These are phyloP conservation scores for Ensete ventricosum DNA, from an alignment of 176 grass and related monocot species.

Conservation along the genomic window DNA sequence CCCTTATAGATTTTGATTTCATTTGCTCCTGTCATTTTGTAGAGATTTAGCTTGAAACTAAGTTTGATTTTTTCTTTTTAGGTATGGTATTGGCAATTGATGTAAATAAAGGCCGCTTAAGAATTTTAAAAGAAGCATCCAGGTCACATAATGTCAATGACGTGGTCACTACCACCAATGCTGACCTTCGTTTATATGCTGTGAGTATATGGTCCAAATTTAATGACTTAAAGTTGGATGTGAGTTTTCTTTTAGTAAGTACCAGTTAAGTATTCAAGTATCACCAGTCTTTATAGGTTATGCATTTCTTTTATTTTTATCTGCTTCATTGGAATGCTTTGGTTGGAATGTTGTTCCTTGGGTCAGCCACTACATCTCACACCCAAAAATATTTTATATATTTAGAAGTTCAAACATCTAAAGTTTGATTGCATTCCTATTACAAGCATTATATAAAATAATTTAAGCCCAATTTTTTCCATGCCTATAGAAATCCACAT, in stretches of 20 bases:
- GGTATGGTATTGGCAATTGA: constrained; percentile 77
- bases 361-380: too few relatives aligned
- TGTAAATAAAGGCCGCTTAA: constrained; percentile 79
- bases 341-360: background rate
- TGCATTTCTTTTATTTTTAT: background rate
- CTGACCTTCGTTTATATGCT: constrained; percentile 74
- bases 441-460: background rate
- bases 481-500: background rate
- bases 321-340: background rate
- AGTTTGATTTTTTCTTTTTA: constrained; percentile 20
- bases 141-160: constrained; percentile 47
- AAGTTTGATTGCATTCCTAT: too few relatives aligned
- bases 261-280: background rate
- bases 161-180: constrained; percentile 50
- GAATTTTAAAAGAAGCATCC: constrained; percentile 77
- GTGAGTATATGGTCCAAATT: constrained; percentile 32
- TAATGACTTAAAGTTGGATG: background rate
- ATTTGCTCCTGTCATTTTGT: background rate
- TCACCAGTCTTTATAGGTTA: background rate
- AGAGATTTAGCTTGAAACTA: background rate
- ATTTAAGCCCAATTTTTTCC: background rate
- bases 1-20: background rate
- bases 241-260: background rate
- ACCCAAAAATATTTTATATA: background rate
- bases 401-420: background rate